phyloP scores from a whole-genome alignment of 805 yeast genomes.

The Wickerhamomyces rabaulensis region DNA sequence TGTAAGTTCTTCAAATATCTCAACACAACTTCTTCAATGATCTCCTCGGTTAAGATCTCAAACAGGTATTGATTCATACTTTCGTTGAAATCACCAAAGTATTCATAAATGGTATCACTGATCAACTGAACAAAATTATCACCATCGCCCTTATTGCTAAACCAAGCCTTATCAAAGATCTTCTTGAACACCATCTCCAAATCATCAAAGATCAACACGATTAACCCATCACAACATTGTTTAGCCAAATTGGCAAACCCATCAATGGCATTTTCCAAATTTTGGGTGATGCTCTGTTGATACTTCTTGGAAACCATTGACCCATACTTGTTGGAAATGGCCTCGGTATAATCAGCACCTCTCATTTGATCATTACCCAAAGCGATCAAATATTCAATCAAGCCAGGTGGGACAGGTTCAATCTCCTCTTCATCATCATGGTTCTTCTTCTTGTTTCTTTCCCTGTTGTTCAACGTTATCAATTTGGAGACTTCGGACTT shows the following conservation, averaged over 20 bases:
- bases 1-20: slow-evolving; percentile 44
- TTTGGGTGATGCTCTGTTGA: slow-evolving; percentile 49
- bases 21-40: slow-evolving; percentile 46
- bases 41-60: slow-evolving; percentile 47
- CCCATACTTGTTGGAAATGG: slow-evolving; percentile 59
- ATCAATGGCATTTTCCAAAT: slow-evolving; percentile 63
- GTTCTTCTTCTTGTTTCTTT: slow-evolving; percentile 27
- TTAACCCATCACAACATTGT: slow-evolving; percentile 48
- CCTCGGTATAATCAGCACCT: slow-evolving; percentile 65
- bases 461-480: slow-evolving; percentile 19
- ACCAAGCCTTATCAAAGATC: slow-evolving; percentile 70
- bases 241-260: slow-evolving; percentile 75
- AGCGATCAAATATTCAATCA: slow-evolving; percentile 76
- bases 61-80: slow-evolving; percentile 49
- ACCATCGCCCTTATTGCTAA: slow-evolving; percentile 29
- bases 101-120: slow-evolving; percentile 70
- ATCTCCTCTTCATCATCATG: slow-evolving; percentile 29
- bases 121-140: slow-evolving; percentile 56
- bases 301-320: slow-evolving; percentile 64
- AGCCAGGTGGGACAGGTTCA: slow-evolving; percentile 60
- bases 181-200: slow-evolving; percentile 53
- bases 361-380: slow-evolving; percentile 80
- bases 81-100: slow-evolving; percentile 56
- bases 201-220: slow-evolving; percentile 68
- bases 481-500: slow-evolving; percentile 44